These are phyloP conservation scores for Microdochium trichocladiopsis DNA, from an alignment of 2,329 filamentous ascomycete genomes.

Conservation along the genomic window DNA sequence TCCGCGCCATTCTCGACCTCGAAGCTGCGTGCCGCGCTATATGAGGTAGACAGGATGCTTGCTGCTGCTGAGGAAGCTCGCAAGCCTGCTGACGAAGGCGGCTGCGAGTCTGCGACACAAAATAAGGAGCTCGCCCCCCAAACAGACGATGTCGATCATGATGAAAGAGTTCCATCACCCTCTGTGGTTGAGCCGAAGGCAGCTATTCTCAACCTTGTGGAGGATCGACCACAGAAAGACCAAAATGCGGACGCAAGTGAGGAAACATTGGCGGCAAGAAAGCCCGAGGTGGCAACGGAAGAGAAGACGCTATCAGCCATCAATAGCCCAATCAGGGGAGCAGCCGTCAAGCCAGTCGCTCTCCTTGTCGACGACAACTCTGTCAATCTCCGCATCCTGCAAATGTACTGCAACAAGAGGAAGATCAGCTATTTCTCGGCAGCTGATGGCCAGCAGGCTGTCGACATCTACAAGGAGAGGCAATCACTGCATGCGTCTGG, in stretches of 20 bases:
- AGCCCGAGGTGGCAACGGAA: not conserved
- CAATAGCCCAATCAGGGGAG: not conserved
- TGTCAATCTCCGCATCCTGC: constrained; percentile 39
- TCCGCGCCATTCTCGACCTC: constrained; percentile 2
- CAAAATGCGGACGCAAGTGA: not conserved
- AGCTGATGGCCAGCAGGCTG: constrained; percentile 34
- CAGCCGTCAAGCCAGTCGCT: not conserved
- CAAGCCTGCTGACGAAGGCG: not conserved
- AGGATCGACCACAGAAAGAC: not conserved
- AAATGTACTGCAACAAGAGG: constrained; percentile 36
- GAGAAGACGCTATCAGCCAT: not conserved
- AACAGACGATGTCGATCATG: not conserved
- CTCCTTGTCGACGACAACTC: constrained; percentile 40
- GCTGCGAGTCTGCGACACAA: not conserved
- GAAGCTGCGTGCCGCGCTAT: not conserved
- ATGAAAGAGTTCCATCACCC: not conserved
- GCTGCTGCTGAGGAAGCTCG: not conserved
- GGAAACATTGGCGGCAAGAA: not conserved
- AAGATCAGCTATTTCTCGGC: constrained; percentile 32
- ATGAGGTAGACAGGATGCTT: constrained; percentile 1
- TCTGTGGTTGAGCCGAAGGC: not conserved
- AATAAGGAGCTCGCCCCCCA: not conserved
- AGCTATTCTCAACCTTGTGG: not conserved
- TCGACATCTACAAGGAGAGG: constrained; percentile 23
- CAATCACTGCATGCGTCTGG: constrained; percentile 1